These are phyloP conservation scores for Trichoderma oligosporum DNA, from an alignment of 2,329 filamentous ascomycete genomes.

Conservation along the genomic window DNA sequence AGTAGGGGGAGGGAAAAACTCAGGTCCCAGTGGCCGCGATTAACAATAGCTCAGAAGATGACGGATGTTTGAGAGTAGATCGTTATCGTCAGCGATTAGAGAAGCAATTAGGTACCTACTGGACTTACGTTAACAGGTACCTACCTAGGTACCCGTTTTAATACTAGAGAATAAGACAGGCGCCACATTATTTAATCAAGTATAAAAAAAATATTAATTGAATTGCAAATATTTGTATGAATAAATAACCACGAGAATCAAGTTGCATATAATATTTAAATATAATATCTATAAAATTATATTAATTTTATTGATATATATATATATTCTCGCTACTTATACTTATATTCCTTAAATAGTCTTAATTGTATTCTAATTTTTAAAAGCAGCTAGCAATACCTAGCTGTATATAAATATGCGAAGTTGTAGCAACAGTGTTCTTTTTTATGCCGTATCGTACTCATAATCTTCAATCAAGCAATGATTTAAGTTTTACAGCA, in stretches of 20 bases:
- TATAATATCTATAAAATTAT: not conserved
- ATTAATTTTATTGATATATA: not conserved
- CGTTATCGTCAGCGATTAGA: not conserved
- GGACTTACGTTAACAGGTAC: slow-evolving; percentile 17
- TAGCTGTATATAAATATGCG: too few relatives aligned
- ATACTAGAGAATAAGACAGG: too few relatives aligned
- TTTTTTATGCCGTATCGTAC: not conserved
- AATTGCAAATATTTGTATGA: too few relatives aligned
- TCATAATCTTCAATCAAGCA: not conserved
- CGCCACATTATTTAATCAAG: too few relatives aligned
- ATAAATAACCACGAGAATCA: too few relatives aligned
- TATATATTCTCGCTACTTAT: not conserved
- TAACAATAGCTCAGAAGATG: not conserved
- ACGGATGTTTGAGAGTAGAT: not conserved
- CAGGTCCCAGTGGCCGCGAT: not conserved
- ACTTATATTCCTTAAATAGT: too few relatives aligned
- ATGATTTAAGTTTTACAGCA: not conserved
- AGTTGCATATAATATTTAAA: slow-evolving; percentile 4
- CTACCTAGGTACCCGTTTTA: too few relatives aligned
- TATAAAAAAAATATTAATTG: too few relatives aligned
- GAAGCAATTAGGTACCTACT: slow-evolving; percentile 17
- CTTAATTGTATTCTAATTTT: too few relatives aligned
- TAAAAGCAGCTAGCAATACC: too few relatives aligned
- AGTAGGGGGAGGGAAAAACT: not conserved
- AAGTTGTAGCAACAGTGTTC: not conserved